These are phyloP conservation scores for Chlorella sp. DNA, from an alignment of 139 green algal genomes.

Conservation along the genomic window DNA sequence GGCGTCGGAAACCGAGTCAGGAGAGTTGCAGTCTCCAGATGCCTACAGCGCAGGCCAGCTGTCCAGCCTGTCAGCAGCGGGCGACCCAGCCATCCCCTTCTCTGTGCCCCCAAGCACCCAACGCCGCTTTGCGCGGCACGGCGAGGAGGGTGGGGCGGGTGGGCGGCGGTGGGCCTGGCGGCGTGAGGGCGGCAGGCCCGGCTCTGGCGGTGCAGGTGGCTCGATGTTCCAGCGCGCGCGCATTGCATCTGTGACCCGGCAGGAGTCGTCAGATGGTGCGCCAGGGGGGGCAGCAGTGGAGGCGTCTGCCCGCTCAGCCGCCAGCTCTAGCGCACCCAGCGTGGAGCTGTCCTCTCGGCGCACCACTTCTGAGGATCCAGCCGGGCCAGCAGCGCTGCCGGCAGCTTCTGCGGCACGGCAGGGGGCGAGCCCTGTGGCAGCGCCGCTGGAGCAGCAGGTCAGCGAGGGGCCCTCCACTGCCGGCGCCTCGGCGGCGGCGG, in stretches of 20 bases:
- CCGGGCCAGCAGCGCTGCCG: not conserved
- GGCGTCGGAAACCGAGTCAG: not conserved
- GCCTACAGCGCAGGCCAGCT: not conserved
- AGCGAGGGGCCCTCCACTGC: not conserved
- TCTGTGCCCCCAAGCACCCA: conserved; percentile 15
- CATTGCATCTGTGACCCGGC: not conserved
- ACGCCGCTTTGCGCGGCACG: conserved; percentile 13
- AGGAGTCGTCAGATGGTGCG: not conserved
- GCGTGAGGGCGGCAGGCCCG: not conserved
- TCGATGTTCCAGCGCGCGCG: conserved; percentile 12
- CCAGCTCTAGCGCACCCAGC: not conserved
- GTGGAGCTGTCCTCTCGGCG: not conserved
- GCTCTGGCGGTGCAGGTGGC: not conserved
- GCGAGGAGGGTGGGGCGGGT: not conserved
- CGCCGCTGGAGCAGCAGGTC: not conserved
- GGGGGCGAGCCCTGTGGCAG: not conserved
- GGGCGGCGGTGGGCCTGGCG: not conserved
- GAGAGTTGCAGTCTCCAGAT: not conserved
- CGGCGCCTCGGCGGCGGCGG: not conserved
- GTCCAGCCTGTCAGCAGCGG: conserved; percentile 23
- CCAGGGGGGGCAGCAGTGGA: not conserved
- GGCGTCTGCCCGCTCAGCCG: not conserved
- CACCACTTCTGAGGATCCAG: not conserved
- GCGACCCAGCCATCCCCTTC: conserved; percentile 27
- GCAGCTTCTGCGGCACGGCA: not conserved